These are phyloP conservation scores for Austroboletus eburneus DNA, from an alignment of 768 basidiomycete species.

Conservation along the genomic window DNA sequence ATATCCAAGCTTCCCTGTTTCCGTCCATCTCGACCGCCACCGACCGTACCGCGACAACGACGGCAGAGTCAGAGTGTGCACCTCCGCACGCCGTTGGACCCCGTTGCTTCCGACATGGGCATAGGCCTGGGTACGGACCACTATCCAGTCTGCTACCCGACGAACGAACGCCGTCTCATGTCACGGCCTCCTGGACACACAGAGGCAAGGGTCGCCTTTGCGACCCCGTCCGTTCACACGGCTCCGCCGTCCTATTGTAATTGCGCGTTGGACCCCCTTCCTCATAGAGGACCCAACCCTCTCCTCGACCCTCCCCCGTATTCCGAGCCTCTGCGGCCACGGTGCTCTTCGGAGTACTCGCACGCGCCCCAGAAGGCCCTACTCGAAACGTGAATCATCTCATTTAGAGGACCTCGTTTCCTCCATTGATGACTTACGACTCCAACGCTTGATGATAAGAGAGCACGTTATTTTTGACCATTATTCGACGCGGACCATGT, in stretches of 20 bases:
- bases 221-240: not conserved
- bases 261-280: no score
- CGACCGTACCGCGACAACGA: not conserved
- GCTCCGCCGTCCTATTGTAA: no score
- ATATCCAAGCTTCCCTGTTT: constrained; percentile 2
- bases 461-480: not conserved
- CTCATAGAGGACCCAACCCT: constrained; percentile 9
- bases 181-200: not conserved
- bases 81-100: not conserved
- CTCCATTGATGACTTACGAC: not conserved
- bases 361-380: constrained; percentile 1
- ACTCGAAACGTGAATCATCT: not conserved
- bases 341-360: not conserved
- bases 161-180: not conserved
- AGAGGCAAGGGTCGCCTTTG: not conserved
- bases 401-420: not conserved
- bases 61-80: not conserved
- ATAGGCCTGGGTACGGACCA: not conserved
- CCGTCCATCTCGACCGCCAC: not conserved
- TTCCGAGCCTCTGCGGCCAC: not conserved
- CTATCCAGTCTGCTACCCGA: no score
- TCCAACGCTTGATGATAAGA: not conserved
- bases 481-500: no score
- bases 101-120: not conserved
- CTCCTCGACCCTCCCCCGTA: constrained; percentile 17